Evolutionary conservation across 2,329 filamentous ascomycete species (phyloP).

Genomic region (Colletotrichum sansevieriae): DNA sequence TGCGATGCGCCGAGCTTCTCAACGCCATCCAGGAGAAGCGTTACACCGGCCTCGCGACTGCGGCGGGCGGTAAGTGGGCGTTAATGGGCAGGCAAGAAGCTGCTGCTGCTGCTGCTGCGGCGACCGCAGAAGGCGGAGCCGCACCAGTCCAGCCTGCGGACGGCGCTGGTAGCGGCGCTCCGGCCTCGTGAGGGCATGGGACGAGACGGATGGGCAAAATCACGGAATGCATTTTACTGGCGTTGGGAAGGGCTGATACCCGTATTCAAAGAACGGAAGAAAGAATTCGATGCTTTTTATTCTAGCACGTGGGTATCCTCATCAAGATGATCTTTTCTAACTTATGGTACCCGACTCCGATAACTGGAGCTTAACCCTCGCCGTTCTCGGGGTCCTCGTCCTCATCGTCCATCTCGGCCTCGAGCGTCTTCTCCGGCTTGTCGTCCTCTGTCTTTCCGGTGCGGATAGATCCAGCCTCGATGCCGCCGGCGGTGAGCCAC

Average conservation of each 20-base stretch:
- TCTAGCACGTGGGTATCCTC: not conserved
- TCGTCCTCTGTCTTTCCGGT: constrained; percentile 56
- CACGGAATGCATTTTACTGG: constrained; percentile 20
- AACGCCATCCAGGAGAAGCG: constrained; percentile 51
- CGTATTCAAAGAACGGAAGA: constrained; percentile 16
- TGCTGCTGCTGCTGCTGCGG: not conserved
- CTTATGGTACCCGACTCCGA: not conserved
- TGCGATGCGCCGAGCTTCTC: constrained; percentile 51
- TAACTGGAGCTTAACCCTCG: constrained; percentile 50
- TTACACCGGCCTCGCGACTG: constrained; percentile 52
- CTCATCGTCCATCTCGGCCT: constrained; percentile 56
- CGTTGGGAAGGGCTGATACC: constrained; percentile 35
- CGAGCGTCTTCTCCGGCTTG: constrained; percentile 52
- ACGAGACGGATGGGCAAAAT: too few species aligned
- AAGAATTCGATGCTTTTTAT: constrained; percentile 22
- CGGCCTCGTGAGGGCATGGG: not conserved
- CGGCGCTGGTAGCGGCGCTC: not conserved
- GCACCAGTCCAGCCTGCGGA: not conserved
- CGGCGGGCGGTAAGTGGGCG: constrained; percentile 55
- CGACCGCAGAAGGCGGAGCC: not conserved
- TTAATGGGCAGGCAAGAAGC: constrained; percentile 42
- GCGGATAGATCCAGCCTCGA: constrained; percentile 69
- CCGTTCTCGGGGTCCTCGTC: constrained; percentile 61
- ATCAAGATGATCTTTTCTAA: not conserved
- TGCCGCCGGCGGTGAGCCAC: constrained; percentile 78